Evolutionary conservation across 1,284 basidiomycete species (phyloP), one percentile per base, ranked within the genome.

Genomic region (Caloboletus inedulis): DNA sequence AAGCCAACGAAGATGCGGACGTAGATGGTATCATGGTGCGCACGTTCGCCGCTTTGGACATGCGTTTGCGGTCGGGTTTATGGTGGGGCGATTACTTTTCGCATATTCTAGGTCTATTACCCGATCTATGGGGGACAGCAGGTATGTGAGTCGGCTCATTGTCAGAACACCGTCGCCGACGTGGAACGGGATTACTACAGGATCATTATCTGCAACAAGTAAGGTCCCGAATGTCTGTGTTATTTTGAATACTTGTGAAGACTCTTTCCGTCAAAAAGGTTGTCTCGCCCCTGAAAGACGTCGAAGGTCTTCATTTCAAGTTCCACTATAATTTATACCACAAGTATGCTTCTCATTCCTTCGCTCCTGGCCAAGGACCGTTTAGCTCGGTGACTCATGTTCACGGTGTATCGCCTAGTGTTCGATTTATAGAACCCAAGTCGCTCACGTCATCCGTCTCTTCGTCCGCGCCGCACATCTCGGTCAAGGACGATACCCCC

Each of bases 251-350:
- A 0, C 36, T 55, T 30, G 54, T 14, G 13, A 5, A 7, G 12
- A 41, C 14, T 16, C 7, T 23, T 13, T 30, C 3, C 21, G n/a
- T n/a, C n/a, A n/a, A n/a, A 30, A 72, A 95, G 85, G 83, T 96
- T 51, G 91, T 99, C 13, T 94, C 93, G 2, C 94, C 96, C 1
- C 81, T 91, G 60, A 99, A 99, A 73, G 96, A 99, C 61, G 96
- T 99, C 49, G 96, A 99, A 73, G 96, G 96, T 4, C 79, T 98
- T 46, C 85, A 98, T 74, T 93, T 94, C 76, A 94, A 94, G 70
- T 96, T 94, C 71, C 89, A 96, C 62, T 98, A 95, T 73, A 97
- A 97, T 69, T 76, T 98, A 49, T 98, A 98, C 72, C 94, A 98
- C 80, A 97, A 97, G 92, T 93, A 60, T 53, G 82, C 65, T 6